phyloP scores from a whole-genome alignment of 2,329 filamentous ascomycete genomes.

The Aspergillus brasiliensis region DNA sequence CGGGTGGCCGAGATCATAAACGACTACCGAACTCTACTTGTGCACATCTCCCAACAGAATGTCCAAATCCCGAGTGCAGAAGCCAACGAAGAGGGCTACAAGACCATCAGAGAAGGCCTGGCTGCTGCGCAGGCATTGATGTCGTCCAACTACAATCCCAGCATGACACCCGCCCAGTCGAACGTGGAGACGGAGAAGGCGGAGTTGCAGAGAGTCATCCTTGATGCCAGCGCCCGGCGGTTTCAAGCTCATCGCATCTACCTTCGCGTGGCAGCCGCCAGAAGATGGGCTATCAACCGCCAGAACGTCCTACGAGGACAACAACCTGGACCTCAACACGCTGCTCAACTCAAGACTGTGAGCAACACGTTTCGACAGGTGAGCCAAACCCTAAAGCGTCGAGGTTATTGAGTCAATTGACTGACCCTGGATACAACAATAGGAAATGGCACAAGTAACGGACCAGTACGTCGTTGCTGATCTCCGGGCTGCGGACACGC shows the following conservation, averaged over 20 bases:
- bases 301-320: constrained; percentile 54
- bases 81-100: constrained; percentile 61
- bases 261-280: constrained; percentile 58
- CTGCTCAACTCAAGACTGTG: constrained; percentile 51
- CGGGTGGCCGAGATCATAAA: constrained; percentile 65
- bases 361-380: constrained; percentile 53
- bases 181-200: constrained; percentile 58
- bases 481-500: constrained; percentile 56
- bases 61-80: constrained; percentile 56
- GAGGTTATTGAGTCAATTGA: background rate
- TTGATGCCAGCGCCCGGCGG: constrained; percentile 61
- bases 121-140: constrained; percentile 59
- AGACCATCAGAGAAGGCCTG: constrained; percentile 58
- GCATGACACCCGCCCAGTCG: constrained; percentile 42
- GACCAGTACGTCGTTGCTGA: constrained; percentile 59
- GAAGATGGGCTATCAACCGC: constrained; percentile 61
- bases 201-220: constrained; percentile 61
- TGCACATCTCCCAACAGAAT: constrained; percentile 59
- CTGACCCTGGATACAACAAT: constrained; percentile 9
- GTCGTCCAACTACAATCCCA: constrained; percentile 54
- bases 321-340: constrained; percentile 50
- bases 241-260: constrained; percentile 65
- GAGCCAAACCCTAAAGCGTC: constrained; percentile 25
- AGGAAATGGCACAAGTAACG: constrained; percentile 61
- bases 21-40: constrained; percentile 63